Evolutionary conservation across 148 eudicot genomes (phyloP).

Genomic region (Rhododendron henanense): DNA sequence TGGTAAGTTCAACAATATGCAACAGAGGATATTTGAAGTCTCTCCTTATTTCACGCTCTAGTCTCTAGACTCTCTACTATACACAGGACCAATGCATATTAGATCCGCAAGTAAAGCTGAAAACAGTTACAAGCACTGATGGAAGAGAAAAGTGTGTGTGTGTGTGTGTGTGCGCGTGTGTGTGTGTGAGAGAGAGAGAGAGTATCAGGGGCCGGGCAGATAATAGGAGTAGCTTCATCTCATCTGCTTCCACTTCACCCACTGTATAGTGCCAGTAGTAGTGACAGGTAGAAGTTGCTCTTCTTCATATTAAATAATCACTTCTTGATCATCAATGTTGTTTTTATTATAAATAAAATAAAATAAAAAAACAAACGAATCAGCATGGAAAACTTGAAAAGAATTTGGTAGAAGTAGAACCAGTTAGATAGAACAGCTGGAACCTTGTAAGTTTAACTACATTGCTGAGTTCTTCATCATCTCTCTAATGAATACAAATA

Average conservation of each 20-base stretch:
- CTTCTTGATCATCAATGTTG: neutral
- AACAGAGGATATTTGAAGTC: neutral
- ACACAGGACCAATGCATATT: neutral
- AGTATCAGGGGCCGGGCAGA: neutral
- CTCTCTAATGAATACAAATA: neutral
- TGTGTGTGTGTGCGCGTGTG: too few relatives aligned
- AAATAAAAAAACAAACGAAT: neutral
- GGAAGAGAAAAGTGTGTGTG: neutral
- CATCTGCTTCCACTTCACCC: neutral
- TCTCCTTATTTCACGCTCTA: neutral
- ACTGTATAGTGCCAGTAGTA: neutral
- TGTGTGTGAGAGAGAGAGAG: too few relatives aligned
- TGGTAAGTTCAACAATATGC: neutral
- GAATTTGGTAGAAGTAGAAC: neutral
- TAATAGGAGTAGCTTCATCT: neutral
- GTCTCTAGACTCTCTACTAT: neutral
- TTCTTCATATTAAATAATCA: neutral
- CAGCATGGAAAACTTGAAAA: neutral
- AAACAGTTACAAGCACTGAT: neutral
- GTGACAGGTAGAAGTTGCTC: slow-evolving; percentile 7
- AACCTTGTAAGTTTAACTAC: slow-evolving; percentile 11
- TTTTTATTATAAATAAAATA: neutral
- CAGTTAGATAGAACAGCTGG: slow-evolving; percentile 12
- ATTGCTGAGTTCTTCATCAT: neutral
- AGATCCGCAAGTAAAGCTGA: neutral